Evolutionary conservation across 768 basidiomycete genomes (phyloP).

Genomic region (Lactarius evosmus): DNA sequence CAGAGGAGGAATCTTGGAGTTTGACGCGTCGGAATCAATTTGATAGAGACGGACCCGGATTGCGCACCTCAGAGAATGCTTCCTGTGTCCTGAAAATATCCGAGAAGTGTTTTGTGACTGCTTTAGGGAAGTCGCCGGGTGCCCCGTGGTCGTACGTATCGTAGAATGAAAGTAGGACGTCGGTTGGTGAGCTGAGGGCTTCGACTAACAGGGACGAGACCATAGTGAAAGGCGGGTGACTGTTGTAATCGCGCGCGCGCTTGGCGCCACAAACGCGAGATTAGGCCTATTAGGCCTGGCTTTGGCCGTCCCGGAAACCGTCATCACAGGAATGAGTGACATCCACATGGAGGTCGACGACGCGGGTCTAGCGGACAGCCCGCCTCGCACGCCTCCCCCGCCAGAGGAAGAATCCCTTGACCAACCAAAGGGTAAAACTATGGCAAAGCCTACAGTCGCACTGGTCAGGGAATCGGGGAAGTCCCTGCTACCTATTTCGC

Average conservation of each 20-base stretch:
- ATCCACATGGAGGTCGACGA: slow-evolving; percentile 21
- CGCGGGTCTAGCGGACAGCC: neutral
- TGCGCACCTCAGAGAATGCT: slow-evolving; percentile 31
- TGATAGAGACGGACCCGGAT: neutral
- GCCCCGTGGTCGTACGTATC: slow-evolving; percentile 13
- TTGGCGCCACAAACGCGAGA: slow-evolving; percentile 22
- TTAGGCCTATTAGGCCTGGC: neutral
- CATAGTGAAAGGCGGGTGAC: slow-evolving; percentile 14
- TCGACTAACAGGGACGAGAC: slow-evolving; percentile 27
- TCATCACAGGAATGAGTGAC: slow-evolving; percentile 7
- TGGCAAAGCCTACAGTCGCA: slow-evolving; percentile 24
- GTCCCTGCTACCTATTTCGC: slow-evolving; percentile 67
- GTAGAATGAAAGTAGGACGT: slow-evolving; percentile 23
- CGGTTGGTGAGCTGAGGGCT: slow-evolving; percentile 24
- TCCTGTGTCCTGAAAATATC: slow-evolving; percentile 32
- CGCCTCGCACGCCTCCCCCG: slow-evolving; percentile 8
- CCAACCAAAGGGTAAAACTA: slow-evolving; percentile 21
- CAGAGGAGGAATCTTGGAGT: slow-evolving; percentile 55
- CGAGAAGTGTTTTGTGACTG: slow-evolving; percentile 35
- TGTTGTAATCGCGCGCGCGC: slow-evolving; percentile 5
- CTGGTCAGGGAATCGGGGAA: slow-evolving; percentile 52
- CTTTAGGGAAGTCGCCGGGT: slow-evolving; percentile 32
- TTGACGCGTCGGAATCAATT: slow-evolving; percentile 8
- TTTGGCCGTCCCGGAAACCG: neutral
- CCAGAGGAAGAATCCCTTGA: neutral